Base-by-base conservation (phyloP, 176 grass and related monocot species). In the Avena sativa region DNA sequence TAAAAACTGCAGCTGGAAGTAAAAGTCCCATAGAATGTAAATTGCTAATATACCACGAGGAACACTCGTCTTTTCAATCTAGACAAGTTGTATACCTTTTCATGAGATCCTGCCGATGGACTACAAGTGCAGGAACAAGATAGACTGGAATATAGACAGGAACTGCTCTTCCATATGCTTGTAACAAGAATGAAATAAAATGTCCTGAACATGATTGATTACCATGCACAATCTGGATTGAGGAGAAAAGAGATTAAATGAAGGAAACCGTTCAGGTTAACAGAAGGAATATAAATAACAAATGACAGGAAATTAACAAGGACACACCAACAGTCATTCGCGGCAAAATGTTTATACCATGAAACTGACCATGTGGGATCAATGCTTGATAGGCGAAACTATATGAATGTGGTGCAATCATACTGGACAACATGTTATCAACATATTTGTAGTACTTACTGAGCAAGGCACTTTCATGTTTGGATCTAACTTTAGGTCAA, bases 81-180 rank as follows among this genome's bases (percentile, higher is more conserved):
- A 79, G 40, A 87, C 55, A 74, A 17, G 6, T 15, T 44, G 4
- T 61, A 61, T 94, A 96, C 94, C 92, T 93, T 96, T 96, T 94
- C 92, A 91, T 51, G 72, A 99, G 94, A 73, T 88, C 87, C 89
- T 96, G 87, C 65, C 94, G 94, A 86, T 99, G 97, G 85, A 99
- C 97, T 87, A 98, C 91, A 59, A 98, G 89, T 52, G 97, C 97
- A 65, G 97, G 97, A 83, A 93, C 85, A 56, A 98, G 80, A 57
- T 98, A 98, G 60, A 98, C 97, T 59, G 97, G 97, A 80, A 96
- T 49, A 84, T 99, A 99, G 53, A 99, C 97, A 65, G 97, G 97
- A 69, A 96, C 34, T 83, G 97, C 97, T 91, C 93, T 96, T 72
- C 87, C 89, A 90, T 96, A 99, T 85, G 89, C 97, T 96, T 99